Percentiles rank a stretch among this genome's conserved stretches.
Conservation (phyloP, 192 early-diverging fungal species). For the Coemansia sp. region DNA sequence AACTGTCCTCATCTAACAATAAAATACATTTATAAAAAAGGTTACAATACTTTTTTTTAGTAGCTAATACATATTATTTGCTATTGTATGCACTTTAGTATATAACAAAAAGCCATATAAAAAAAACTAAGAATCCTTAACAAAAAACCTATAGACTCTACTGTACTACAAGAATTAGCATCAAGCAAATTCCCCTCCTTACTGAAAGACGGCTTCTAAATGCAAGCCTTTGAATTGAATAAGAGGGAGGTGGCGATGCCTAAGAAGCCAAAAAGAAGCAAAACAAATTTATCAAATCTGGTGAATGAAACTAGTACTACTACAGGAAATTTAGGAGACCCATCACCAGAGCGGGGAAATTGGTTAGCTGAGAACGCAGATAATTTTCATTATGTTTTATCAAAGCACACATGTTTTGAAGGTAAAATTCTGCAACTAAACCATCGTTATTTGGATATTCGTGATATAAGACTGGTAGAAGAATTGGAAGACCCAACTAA, state of each 20-base stretch:
- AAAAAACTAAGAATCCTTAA: background rate
- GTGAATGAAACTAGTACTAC: background rate
- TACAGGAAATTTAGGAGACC: background rate
- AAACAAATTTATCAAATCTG: background rate
- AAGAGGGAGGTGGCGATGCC: slow-evolving; percentile 14
- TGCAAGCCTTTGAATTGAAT: background rate
- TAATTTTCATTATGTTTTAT: slow-evolving; percentile 40
- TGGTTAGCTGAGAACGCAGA: slow-evolving; percentile 42
- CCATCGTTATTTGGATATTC: slow-evolving; percentile 42
- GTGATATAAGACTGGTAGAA: slow-evolving; percentile 32
- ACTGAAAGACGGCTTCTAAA: too few relatives aligned
- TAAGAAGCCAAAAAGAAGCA: background rate
- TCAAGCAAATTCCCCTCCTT: background rate
- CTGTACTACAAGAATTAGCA: background rate
- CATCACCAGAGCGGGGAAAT: slow-evolving; percentile 23
- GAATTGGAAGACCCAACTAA: slow-evolving; percentile 10
- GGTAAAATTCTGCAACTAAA: slow-evolving; percentile 15
- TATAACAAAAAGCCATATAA: too few relatives aligned
- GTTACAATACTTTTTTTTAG: background rate
- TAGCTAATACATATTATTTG: background rate
- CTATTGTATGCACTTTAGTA: too few relatives aligned
- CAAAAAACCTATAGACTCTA: background rate
- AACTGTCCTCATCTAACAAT: too few relatives aligned
- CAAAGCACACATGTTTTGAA: slow-evolving; percentile 30
- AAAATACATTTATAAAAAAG: background rate